Evolutionary conservation across 805 yeast species (phyloP).

Genomic region (Spencermartinsiella europaea): DNA sequence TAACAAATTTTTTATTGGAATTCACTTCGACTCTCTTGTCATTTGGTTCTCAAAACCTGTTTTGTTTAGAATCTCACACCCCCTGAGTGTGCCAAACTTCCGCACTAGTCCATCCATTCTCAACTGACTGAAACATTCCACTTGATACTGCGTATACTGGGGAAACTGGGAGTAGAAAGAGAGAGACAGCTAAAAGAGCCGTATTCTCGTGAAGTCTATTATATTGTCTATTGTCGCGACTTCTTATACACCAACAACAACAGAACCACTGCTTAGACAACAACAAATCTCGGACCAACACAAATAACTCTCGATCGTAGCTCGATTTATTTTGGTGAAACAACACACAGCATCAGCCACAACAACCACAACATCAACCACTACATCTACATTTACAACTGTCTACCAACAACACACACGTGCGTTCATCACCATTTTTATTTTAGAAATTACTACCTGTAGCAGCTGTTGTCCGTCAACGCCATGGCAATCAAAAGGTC

Average conservation of each 20-base stretch:
- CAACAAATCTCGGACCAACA: too few species aligned
- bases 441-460: not conserved
- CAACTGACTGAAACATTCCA: not conserved
- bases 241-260: not conserved
- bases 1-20: too few species aligned
- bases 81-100: not conserved
- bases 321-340: too few species aligned
- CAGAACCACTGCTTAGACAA: not conserved
- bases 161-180: not conserved
- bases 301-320: too few species aligned
- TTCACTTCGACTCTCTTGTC: not conserved
- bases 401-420: not conserved
- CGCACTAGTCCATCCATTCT: not conserved
- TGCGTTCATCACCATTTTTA: not conserved
- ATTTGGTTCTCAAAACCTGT: not conserved
- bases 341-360: not conserved
- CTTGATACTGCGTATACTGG: not conserved
- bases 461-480: too few species aligned
- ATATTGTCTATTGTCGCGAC: too few species aligned
- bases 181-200: too few species aligned
- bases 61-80: too few species aligned
- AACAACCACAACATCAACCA: not conserved
- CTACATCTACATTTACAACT: not conserved
- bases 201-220: not conserved
- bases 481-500: conserved; percentile 20